A percentile compares a stretch with the other conserved stretches of the same genome.
phyloP scores from a whole-genome alignment of 2,329 filamentous ascomycete species.

The Colletotrichum eremochloae region DNA sequence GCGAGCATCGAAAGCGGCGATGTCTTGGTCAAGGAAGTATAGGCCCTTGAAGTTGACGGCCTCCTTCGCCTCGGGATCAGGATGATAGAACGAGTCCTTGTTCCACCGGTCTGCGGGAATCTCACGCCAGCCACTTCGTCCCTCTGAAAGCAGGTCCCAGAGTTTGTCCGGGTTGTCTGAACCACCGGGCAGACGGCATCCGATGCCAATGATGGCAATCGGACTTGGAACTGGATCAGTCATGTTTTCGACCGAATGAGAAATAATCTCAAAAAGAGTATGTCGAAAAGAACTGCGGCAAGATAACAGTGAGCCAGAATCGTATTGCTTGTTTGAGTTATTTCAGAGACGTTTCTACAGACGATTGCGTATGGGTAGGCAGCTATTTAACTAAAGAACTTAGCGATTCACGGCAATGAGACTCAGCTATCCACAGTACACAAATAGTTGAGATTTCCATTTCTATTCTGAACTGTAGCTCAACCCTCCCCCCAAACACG shows the following conservation, averaged over 20 bases:
- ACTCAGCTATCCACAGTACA: not conserved
- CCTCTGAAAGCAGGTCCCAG: constrained; percentile 47
- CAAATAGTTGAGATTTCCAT: not conserved
- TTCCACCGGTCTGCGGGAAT: constrained; percentile 47
- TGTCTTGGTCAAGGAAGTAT: constrained; percentile 41
- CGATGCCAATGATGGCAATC: constrained; percentile 50
- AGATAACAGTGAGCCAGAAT: not conserved
- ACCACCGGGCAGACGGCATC: constrained; percentile 48
- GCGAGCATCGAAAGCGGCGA: constrained; percentile 45
- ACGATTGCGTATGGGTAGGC: not conserved
- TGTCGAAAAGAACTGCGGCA: not conserved
- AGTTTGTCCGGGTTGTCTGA: constrained; percentile 46
- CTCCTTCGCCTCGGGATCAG: constrained; percentile 32
- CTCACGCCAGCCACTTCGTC: constrained; percentile 42
- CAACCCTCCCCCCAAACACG: not conserved
- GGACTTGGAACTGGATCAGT: constrained; percentile 20
- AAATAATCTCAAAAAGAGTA: not conserved
- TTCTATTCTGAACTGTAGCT: not conserved
- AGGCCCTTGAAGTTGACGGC: constrained; percentile 1
- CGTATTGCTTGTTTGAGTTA: not conserved
- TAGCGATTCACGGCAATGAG: not conserved
- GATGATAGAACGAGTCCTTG: constrained; percentile 45
- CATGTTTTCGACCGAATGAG: not conserved
- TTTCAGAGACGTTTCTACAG: not conserved
- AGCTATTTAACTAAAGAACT: not conserved